These are phyloP conservation scores for Ilyonectria mors-panacis DNA, from an alignment of 2,329 filamentous ascomycete species.

Conservation along the genomic window DNA sequence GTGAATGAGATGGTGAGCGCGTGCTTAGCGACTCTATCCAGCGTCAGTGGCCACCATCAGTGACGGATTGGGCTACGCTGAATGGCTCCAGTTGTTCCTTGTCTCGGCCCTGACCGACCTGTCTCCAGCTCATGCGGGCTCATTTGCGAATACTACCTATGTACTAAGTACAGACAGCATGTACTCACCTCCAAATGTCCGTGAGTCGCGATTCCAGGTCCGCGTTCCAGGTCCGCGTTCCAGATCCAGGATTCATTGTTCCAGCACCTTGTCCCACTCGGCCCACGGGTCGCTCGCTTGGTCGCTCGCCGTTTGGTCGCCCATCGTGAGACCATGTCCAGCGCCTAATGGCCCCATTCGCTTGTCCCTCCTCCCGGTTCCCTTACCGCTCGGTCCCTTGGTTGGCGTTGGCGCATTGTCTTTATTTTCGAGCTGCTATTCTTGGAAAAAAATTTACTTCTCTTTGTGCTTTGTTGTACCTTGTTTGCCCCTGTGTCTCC, in stretches of 20 bases:
- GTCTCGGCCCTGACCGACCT: background rate
- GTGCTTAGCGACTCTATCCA: background rate
- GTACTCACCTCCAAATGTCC: background rate
- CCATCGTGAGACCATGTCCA: constrained; percentile 28
- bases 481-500: background rate
- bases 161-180: background rate
- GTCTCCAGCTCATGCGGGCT: background rate
- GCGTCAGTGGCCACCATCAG: background rate
- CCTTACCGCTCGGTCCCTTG: background rate
- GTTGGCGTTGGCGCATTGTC: background rate
- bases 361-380: background rate
- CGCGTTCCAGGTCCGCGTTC: background rate
- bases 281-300: constrained; percentile 25
- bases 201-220: background rate
- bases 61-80: constrained; percentile 15
- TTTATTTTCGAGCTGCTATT: background rate
- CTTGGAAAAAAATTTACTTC: background rate
- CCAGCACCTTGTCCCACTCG: background rate
- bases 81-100: background rate
- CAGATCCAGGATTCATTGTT: background rate
- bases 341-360: constrained; percentile 32
- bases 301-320: constrained; percentile 6
- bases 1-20: constrained; percentile 8
- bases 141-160: background rate
- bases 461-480: background rate